Evolutionary conservation across 495 filamentous ascomycete genomes (phyloP).

Genomic region (Neurospora africana): DNA sequence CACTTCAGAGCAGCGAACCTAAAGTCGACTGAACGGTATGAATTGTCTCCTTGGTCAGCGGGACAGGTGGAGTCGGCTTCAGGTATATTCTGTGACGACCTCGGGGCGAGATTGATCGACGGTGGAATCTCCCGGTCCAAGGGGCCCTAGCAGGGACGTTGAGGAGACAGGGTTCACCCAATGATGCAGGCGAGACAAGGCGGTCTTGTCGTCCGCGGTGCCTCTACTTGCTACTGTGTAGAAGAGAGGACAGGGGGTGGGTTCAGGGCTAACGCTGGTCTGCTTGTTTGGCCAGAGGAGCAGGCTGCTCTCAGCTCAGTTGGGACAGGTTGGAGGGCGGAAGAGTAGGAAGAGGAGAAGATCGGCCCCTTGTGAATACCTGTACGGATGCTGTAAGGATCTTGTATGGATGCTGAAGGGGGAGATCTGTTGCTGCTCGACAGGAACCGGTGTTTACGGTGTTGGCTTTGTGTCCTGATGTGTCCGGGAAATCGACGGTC

Average conservation of each 20-base stretch:
- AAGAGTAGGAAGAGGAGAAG: constrained; percentile 3
- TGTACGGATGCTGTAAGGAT: background rate
- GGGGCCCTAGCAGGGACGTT: constrained; percentile 15
- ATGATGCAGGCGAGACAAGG: constrained; percentile 14
- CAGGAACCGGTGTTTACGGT: constrained; percentile 1
- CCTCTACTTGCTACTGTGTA: background rate
- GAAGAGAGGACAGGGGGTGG: constrained; percentile 6
- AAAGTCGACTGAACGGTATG: constrained; percentile 34
- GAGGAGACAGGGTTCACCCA: constrained; percentile 22
- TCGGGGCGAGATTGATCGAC: constrained; percentile 36
- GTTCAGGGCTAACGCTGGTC: constrained; percentile 21
- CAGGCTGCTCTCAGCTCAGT: constrained; percentile 8
- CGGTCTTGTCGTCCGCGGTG: constrained; percentile 1
- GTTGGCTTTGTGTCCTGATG: constrained; percentile 9
- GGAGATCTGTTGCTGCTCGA: background rate
- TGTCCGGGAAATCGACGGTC: constrained; percentile 25
- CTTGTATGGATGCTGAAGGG: background rate
- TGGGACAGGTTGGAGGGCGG: constrained; percentile 1
- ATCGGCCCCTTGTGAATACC: background rate
- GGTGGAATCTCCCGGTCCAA: constrained; percentile 29
- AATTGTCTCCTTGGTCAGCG: constrained; percentile 32
- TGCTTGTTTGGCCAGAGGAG: constrained; percentile 1
- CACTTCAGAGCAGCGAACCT: constrained; percentile 7
- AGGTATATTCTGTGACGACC: constrained; percentile 34
- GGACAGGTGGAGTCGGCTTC: constrained; percentile 31